Conservation (phyloP, 2,329 filamentous ascomycete species). For the Calycina marina region DNA sequence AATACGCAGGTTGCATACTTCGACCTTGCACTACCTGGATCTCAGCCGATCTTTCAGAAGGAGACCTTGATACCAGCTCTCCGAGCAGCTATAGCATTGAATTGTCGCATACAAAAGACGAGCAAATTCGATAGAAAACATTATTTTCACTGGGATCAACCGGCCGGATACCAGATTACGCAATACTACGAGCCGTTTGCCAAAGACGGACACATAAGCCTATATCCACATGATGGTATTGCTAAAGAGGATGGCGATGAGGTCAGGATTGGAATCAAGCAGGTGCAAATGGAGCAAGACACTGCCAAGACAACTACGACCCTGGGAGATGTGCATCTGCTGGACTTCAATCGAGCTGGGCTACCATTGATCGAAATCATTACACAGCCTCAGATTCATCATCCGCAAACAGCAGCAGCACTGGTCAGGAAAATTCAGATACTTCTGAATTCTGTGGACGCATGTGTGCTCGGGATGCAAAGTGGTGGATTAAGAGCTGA, state of each 20-base stretch:
- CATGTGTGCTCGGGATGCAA: slow-evolving; percentile 88
- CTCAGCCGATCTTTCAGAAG: slow-evolving; percentile 73
- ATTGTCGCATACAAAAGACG: slow-evolving; percentile 60
- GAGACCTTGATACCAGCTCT: slow-evolving; percentile 79
- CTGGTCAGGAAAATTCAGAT: slow-evolving; percentile 80
- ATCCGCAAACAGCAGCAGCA: slow-evolving; percentile 74
- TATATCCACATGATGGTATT: slow-evolving; percentile 67
- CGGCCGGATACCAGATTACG: slow-evolving; percentile 91
- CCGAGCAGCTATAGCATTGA: slow-evolving; percentile 71
- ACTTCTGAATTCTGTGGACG: slow-evolving; percentile 64
- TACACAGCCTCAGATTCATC: slow-evolving; percentile 75
- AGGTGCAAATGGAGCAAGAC: slow-evolving; percentile 95
- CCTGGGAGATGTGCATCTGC: slow-evolving; percentile 55
- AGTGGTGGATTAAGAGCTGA: slow-evolving; percentile 80
- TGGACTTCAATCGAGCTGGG: slow-evolving; percentile 91
- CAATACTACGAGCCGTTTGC: slow-evolving; percentile 75
- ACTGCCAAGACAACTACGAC: slow-evolving; percentile 86
- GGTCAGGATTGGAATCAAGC: slow-evolving; percentile 67
- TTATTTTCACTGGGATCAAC: slow-evolving; percentile 98
- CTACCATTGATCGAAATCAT: slow-evolving; percentile 92
- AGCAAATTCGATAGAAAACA: slow-evolving; percentile 94
- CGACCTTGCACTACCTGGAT: slow-evolving; percentile 78
- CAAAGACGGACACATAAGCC: slow-evolving; percentile 53
- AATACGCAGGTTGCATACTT: slow-evolving; percentile 85
- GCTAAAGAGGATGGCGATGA: slow-evolving; percentile 54